phyloP scores from a whole-genome alignment of 2,329 filamentous ascomycete genomes.

The Xylariaceae sp. region DNA sequence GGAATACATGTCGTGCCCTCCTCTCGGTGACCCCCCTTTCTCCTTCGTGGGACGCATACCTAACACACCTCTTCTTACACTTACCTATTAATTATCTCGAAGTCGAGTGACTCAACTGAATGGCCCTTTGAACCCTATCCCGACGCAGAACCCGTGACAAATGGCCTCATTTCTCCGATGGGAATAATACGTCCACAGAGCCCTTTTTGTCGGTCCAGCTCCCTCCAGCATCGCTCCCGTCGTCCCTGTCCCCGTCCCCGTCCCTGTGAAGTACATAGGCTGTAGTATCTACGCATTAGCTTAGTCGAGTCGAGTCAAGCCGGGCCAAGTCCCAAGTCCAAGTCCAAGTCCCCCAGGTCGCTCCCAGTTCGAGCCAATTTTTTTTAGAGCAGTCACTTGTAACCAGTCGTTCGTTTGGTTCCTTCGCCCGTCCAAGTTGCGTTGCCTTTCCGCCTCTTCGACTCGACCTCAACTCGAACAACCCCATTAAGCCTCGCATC shows the following conservation, averaged over 20 bases:
- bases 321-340: neutral
- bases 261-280: neutral
- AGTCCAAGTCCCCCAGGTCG: neutral
- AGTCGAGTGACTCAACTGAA: neutral
- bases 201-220: neutral
- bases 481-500: neutral
- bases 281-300: neutral
- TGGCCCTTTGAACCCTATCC: neutral
- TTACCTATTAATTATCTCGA: neutral
- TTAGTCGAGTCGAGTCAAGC: neutral
- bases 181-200: neutral
- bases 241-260: neutral
- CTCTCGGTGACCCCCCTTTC: neutral
- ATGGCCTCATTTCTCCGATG: neutral
- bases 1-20: no score
- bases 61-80: neutral
- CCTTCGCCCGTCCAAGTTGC: no score
- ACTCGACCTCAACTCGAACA: constrained; percentile 3
- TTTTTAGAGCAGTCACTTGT: no score
- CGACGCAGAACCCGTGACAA: neutral
- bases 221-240: neutral
- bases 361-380: neutral
- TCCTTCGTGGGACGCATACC: neutral
- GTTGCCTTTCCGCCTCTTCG: neutral
- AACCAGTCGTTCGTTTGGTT: no score